Evolutionary conservation across 1,139 yeast genomes (phyloP).

Genomic region (Geotrichum restrictum): DNA sequence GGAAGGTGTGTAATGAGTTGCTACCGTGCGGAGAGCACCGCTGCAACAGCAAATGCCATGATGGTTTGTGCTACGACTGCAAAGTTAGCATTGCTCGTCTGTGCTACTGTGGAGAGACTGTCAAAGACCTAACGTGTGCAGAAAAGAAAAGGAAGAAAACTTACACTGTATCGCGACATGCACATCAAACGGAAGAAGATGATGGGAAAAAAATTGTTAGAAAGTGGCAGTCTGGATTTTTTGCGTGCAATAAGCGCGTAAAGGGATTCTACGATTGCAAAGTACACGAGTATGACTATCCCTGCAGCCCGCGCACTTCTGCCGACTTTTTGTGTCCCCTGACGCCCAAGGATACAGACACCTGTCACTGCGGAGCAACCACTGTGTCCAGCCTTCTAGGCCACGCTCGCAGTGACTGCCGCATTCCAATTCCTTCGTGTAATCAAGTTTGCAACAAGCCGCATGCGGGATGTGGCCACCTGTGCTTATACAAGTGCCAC

Average conservation of each 20-base stretch:
- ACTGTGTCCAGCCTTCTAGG: conserved; percentile 40
- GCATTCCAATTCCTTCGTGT: conserved; percentile 75
- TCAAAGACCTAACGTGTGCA: conserved; percentile 24
- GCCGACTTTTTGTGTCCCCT: conserved; percentile 55
- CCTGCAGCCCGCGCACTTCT: conserved; percentile 68
- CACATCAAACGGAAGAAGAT: no score
- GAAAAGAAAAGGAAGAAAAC: no score
- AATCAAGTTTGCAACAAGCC: conserved; percentile 56
- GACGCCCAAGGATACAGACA: conserved; percentile 54
- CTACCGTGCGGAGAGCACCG: conserved; percentile 71
- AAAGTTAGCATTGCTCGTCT: conserved; percentile 42
- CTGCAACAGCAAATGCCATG: conserved; percentile 60
- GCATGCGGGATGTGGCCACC: conserved; percentile 69
- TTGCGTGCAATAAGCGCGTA: no score
- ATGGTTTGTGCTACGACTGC: conserved; percentile 79
- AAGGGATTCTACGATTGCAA: no score
- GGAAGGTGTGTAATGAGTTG: conserved; percentile 52
- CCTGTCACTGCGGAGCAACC: conserved; percentile 75
- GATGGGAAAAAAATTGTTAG: no score
- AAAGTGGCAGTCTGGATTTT: no score
- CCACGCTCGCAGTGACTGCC: conserved; percentile 51
- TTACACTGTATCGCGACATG: no score
- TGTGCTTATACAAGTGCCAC: conserved; percentile 68
- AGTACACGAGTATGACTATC: no score
- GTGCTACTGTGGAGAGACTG: conserved; percentile 74